phyloP scores from a whole-genome alignment of 2,329 filamentous ascomycete genomes.

The Bertia moriformis region DNA sequence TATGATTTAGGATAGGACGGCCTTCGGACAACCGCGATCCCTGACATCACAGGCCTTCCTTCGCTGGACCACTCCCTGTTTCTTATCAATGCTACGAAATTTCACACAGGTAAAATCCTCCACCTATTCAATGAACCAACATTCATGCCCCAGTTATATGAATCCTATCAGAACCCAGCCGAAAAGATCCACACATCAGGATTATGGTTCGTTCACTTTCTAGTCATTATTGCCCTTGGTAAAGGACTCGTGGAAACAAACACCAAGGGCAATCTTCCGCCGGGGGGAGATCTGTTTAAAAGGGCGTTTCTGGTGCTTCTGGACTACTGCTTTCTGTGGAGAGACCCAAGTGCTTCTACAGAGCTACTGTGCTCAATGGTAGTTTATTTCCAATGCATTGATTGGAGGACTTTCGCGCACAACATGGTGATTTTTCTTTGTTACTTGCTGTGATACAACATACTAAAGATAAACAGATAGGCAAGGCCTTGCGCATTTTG shows the following conservation, averaged over 20 bases:
- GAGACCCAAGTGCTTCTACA: conserved; percentile 26
- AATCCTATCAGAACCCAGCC: too few species aligned
- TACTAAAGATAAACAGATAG: conserved; percentile 20
- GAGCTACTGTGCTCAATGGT: conserved; percentile 35
- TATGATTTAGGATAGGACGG: conserved; percentile 37
- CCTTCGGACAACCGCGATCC: conserved; percentile 12
- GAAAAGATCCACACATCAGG: too few species aligned
- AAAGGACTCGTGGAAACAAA: conserved; percentile 31
- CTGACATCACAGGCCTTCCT: conserved; percentile 5
- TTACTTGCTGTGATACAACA: too few species aligned
- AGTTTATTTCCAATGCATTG: conserved; percentile 34
- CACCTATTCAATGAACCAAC: conserved; percentile 22
- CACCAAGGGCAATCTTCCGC: conserved; percentile 18
- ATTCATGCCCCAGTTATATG: conserved; percentile 24
- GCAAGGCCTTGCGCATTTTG: conserved; percentile 33
- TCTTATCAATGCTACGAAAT: neutral
- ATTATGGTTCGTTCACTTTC: conserved; percentile 37
- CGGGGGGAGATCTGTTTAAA: conserved; percentile 29
- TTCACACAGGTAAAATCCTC: neutral
- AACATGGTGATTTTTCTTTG: conserved; percentile 28
- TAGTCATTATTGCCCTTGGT: conserved; percentile 37
- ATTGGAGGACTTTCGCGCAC: conserved; percentile 28
- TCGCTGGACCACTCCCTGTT: conserved; percentile 3
- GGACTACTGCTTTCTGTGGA: conserved; percentile 20
- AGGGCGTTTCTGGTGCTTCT: conserved; percentile 27